Evolutionary conservation across 129 eudicot genomes (phyloP).

Genomic region (Glebionis coronaria): DNA sequence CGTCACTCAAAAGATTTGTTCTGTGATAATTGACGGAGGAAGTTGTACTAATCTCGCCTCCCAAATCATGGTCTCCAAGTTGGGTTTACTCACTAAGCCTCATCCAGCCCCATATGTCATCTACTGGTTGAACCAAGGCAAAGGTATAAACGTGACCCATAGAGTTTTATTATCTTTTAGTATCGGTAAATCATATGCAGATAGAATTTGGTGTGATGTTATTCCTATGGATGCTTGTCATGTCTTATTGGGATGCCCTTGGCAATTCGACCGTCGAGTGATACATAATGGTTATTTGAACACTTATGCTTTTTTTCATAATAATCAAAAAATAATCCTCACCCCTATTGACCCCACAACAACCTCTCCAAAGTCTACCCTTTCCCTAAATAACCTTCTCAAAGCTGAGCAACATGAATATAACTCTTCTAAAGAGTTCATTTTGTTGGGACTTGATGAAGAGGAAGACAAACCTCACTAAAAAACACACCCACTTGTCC

Average conservation of each 20-base stretch:
- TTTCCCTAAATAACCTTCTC: not conserved
- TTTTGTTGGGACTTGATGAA: not conserved
- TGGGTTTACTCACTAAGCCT: not conserved
- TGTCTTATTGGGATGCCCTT: not conserved
- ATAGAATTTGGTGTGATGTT: not conserved
- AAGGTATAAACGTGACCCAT: not conserved
- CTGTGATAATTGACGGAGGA: not conserved
- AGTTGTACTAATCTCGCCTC: not conserved
- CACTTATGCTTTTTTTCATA: not conserved
- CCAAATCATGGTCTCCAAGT: not conserved
- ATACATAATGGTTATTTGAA: not conserved
- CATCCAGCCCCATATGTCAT: not conserved
- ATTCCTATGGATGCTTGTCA: conserved; percentile 6
- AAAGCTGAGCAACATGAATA: not conserved
- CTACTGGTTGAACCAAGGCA: conserved; percentile 2
- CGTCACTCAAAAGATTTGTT: not conserved
- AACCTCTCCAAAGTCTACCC: no score
- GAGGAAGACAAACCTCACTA: not conserved
- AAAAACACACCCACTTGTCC: not conserved
- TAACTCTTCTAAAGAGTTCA: not conserved
- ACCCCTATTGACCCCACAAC: no score
- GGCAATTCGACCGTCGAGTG: not conserved
- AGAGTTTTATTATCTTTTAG: not conserved
- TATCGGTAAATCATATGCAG: not conserved
- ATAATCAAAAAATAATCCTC: not conserved